Conservation (phyloP, 176 grass and related monocot species). For the Calamus simplicifolius region DNA sequence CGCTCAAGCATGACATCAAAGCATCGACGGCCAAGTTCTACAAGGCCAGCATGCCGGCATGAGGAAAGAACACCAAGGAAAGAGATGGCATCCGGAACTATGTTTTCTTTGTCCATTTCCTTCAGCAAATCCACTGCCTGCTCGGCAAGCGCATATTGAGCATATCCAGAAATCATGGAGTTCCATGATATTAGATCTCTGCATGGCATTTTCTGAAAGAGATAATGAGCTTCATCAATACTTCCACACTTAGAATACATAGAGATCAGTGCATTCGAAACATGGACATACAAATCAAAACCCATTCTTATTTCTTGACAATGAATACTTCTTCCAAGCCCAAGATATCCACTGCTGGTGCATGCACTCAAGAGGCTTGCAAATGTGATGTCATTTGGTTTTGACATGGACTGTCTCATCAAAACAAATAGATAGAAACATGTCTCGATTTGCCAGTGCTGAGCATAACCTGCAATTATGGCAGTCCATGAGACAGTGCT, state of each 20-base stretch:
- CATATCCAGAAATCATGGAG: slow-evolving; percentile 10
- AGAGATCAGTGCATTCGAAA: slow-evolving; percentile 47
- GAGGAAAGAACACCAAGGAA: slow-evolving; percentile 25
- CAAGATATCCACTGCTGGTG: slow-evolving; percentile 35
- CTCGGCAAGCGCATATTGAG: slow-evolving; percentile 19
- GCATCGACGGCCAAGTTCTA: slow-evolving; percentile 16
- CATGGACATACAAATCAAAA: slow-evolving; percentile 37
- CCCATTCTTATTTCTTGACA: slow-evolving; percentile 44
- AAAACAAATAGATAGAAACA: slow-evolving; percentile 6
- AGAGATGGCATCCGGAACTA: slow-evolving; percentile 13
- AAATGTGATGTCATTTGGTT: slow-evolving; percentile 63
- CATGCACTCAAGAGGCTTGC: slow-evolving; percentile 38
- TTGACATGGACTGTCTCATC: slow-evolving; percentile 38
- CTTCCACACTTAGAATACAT: slow-evolving; percentile 19
- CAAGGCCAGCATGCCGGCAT: slow-evolving; percentile 22
- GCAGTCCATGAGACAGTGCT: slow-evolving; percentile 56
- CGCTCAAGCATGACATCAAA: slow-evolving; percentile 17
- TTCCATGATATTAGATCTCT: slow-evolving; percentile 19
- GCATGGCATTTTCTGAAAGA: slow-evolving; percentile 1
- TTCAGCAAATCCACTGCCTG: slow-evolving; percentile 11
- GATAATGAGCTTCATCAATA: slow-evolving; percentile 14
- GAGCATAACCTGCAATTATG: slow-evolving; percentile 50
- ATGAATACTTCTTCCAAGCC: slow-evolving; percentile 51
- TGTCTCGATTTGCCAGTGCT: slow-evolving; percentile 17
- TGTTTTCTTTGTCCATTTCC: slow-evolving; percentile 10